Evolutionary conservation across 192 early-diverging fungal species (phyloP), one percentile per base, ranked within the genome.

Genomic region (Linnemannia zychae): DNA sequence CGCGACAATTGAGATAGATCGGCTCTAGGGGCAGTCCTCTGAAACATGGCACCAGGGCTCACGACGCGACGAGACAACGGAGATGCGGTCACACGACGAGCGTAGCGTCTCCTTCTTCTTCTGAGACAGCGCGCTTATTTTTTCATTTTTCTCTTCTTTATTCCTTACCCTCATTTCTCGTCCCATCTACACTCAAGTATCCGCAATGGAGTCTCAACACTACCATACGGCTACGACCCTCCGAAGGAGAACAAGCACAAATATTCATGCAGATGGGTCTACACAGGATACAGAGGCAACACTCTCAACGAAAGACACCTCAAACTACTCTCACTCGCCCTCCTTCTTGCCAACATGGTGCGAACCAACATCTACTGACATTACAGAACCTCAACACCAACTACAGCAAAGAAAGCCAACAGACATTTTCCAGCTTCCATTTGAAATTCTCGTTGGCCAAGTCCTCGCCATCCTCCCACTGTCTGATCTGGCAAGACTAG

Each of bases 391-490:
- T n/a, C 24, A 71, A 16, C 17, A 5, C 16, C 49, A 53, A 69
- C 31, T 15, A 34, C 7, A 63, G 11, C 57, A 33, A 63, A n/a
- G 28, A 4, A 72, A 7, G 16, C 37, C 72, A 65, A 60, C 37
- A 7, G 37, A 24, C 5, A 20, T 79, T 13, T 57, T 75, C 34
- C 49, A 67, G n/a, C 53, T 84, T 6, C 82, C 82, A 0, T 75
- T 84, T 22, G 82, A 84, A 33, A 75, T 84, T 47, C 57, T 84
- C 11, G 82, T 75, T 13, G 82, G 82, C 12, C 52, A 75, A 48
- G 79, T 84, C 20, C 47, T 84, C 18, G 67, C 67, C 0, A 75
- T 67, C 33, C 57, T 84, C 15, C 46, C 70, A 20, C 52, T 52
- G 7, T 17, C 63, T 0, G 82, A 84, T 49, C 68, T 84, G n/a